A percentile compares a stretch with the other conserved stretches of the same genome.
Evolutionary conservation across 148 eudicot species (phyloP).

Genomic region (Cornus controversa): DNA sequence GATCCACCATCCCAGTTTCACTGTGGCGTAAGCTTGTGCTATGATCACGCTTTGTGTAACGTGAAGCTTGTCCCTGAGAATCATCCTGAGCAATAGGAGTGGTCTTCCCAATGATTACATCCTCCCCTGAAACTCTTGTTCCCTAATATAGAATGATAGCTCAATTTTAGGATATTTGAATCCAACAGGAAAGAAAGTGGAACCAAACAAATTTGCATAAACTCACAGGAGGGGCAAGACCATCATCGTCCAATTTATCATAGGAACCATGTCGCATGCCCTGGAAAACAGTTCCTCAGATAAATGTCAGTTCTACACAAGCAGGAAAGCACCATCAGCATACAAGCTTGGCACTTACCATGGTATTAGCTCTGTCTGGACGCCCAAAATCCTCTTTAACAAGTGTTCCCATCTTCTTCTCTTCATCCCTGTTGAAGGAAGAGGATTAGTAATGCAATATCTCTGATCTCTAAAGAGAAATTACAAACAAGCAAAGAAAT

Average conservation of each 20-base stretch:
- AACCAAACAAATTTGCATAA: not conserved
- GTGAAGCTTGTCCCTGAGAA: conserved; percentile 10
- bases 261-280: conserved; percentile 99
- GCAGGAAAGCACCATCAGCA: not conserved
- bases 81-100: conserved; percentile 22
- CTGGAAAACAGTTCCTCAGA: conserved; percentile 27
- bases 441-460: conserved; percentile 3
- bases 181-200: not conserved
- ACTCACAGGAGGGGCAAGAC: conserved; percentile 98
- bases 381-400: conserved; percentile 93
- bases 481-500: not conserved
- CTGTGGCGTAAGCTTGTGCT: conserved; percentile 25
- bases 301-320: not conserved
- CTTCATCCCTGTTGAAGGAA: conserved; percentile 65
- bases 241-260: conserved; percentile 96
- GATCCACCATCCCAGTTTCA: conserved; percentile 23
- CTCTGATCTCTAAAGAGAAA: not conserved
- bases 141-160: conserved; percentile 6
- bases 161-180: conserved; percentile 1
- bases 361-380: conserved; percentile 90
- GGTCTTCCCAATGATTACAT: conserved; percentile 24
- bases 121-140: conserved; percentile 23
- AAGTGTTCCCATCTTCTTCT: conserved; percentile 98
- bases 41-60: conserved; percentile 24
- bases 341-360: conserved; percentile 41